These are phyloP conservation scores for Trichophaea hybrida DNA, from an alignment of 2,329 filamentous ascomycete species.

Conservation along the genomic window DNA sequence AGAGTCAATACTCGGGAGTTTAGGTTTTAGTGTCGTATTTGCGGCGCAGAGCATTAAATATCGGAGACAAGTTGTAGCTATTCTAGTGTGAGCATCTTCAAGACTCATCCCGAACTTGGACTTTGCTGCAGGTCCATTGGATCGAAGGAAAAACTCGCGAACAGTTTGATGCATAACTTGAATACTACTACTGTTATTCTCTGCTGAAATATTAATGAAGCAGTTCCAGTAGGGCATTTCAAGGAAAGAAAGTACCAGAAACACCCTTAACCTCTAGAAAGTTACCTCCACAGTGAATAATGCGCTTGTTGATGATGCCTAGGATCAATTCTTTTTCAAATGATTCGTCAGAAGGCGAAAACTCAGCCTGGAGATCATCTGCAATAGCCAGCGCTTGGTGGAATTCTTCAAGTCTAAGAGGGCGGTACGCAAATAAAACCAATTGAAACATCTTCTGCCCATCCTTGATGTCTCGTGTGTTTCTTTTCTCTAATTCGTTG, in stretches of 20 bases:
- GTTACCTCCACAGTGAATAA: not conserved
- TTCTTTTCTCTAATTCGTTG: not conserved
- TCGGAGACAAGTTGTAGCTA: not conserved
- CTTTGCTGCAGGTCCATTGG: not conserved
- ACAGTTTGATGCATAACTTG: slow-evolving; percentile 6
- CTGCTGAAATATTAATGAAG: no score
- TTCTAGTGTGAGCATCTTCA: not conserved
- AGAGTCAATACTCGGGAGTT: not conserved
- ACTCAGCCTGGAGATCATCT: not conserved
- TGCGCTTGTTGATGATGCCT: not conserved
- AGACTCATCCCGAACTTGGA: not conserved
- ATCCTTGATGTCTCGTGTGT: not conserved
- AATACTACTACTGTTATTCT: not conserved
- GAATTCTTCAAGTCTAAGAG: not conserved
- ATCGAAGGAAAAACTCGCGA: not conserved
- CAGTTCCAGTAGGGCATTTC: no score
- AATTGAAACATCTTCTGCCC: not conserved
- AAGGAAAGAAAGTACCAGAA: not conserved
- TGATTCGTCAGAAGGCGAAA: not conserved
- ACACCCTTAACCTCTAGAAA: not conserved
- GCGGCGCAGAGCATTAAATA: not conserved
- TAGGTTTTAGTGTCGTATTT: not conserved
- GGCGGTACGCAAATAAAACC: not conserved
- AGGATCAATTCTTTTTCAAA: not conserved
- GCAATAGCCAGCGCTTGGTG: not conserved